Evolutionary conservation across 2,329 filamentous ascomycete species (phyloP).

Genomic region (Calonectria henricotiae): DNA sequence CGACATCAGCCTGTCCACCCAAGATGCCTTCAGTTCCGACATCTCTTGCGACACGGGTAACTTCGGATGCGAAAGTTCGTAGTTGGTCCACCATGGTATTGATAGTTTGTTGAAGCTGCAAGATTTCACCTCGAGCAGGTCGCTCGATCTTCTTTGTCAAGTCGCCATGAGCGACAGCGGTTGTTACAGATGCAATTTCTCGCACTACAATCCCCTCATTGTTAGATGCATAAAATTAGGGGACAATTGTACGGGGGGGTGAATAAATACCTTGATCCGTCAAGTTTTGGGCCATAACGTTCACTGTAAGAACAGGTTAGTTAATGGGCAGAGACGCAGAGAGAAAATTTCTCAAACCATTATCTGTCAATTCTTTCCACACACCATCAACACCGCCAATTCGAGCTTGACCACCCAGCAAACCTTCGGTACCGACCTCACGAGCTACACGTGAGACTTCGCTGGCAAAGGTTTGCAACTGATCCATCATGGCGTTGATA

Average conservation of each 20-base stretch:
- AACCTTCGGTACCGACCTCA: slow-evolving; percentile 96
- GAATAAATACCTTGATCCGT: slow-evolving; percentile 77
- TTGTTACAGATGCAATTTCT: slow-evolving; percentile 89
- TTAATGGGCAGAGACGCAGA: slow-evolving; percentile 1
- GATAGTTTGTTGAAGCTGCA: slow-evolving; percentile 88
- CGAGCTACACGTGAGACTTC: slow-evolving; percentile 95
- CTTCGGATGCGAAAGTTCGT: slow-evolving; percentile 87
- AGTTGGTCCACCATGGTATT: slow-evolving; percentile 93
- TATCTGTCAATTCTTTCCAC: slow-evolving; percentile 96
- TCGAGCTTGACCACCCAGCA: slow-evolving; percentile 93
- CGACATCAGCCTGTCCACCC: slow-evolving; percentile 86
- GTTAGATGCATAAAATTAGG: slow-evolving; percentile 38
- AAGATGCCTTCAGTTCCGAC: slow-evolving; percentile 89
- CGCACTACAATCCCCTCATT: slow-evolving; percentile 68
- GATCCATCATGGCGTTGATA: slow-evolving; percentile 99
- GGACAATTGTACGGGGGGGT: too few relatives aligned
- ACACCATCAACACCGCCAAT: slow-evolving; percentile 96
- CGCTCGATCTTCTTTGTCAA: slow-evolving; percentile 88
- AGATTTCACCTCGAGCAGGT: slow-evolving; percentile 85
- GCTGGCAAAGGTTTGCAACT: slow-evolving; percentile 95
- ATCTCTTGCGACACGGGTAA: slow-evolving; percentile 86
- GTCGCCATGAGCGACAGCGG: slow-evolving; percentile 86
- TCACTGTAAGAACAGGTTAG: slow-evolving; percentile 68
- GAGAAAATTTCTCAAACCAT: slow-evolving; percentile 67
- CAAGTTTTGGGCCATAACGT: slow-evolving; percentile 87